These are phyloP conservation scores for Colletotrichum cereale DNA, from an alignment of 2,329 filamentous ascomycete species.

Conservation along the genomic window DNA sequence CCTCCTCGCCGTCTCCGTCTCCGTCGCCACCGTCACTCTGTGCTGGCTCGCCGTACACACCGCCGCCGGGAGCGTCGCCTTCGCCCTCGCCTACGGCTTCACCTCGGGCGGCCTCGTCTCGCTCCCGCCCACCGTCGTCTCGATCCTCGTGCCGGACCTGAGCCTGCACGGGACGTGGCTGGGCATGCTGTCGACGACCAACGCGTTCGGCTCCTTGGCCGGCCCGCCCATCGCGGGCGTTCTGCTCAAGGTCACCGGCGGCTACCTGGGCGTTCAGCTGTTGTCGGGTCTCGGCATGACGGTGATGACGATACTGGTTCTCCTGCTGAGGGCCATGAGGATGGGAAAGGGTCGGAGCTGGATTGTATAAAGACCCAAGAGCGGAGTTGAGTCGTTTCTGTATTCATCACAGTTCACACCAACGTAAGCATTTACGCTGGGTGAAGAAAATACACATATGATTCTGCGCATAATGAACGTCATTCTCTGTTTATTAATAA, in stretches of 20 bases:
- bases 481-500: too few relatives aligned
- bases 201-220: conserved; percentile 51
- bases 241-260: conserved; percentile 45
- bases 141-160: conserved; percentile 56
- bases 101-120: conserved; percentile 59
- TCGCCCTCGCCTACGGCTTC: conserved; percentile 61
- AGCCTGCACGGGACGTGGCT: conserved; percentile 56
- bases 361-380: background rate
- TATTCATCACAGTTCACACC: too few relatives aligned
- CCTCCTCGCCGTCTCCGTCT: conserved; percentile 51
- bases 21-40: conserved; percentile 51
- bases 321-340: background rate
- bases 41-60: conserved; percentile 56
- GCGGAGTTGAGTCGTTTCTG: background rate
- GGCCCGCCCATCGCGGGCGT: conserved; percentile 56
- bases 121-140: conserved; percentile 57
- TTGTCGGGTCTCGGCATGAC: conserved; percentile 46
- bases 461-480: too few relatives aligned
- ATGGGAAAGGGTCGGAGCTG: background rate
- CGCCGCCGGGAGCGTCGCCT: conserved; percentile 53
- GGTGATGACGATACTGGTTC: conserved; percentile 13
- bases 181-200: conserved; percentile 56
- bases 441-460: background rate
- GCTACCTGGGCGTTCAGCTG: conserved; percentile 48
- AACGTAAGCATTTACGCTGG: background rate